Evolutionary conservation across 306 rosid genomes (phyloP).

Genomic region (Mimosa bimucronata): DNA sequence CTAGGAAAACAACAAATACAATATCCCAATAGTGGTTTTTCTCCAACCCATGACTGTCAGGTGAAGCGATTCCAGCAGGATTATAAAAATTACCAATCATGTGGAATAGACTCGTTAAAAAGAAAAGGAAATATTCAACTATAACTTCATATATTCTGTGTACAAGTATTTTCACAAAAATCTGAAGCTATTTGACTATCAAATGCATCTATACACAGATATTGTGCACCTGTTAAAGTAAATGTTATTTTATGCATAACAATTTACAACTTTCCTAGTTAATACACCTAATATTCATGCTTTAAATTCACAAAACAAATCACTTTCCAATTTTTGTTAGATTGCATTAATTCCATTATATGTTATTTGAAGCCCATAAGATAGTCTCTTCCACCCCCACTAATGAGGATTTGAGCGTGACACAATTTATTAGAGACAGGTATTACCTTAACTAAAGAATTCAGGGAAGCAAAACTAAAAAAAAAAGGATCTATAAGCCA

Average conservation of each 20-base stretch:
- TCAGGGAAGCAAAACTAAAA: not conserved
- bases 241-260: not conserved
- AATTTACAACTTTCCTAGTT: slow-evolving; percentile 5
- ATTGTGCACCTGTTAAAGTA: slow-evolving; percentile 19
- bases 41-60: slow-evolving; percentile 18
- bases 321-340: not conserved
- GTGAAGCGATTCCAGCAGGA: slow-evolving; percentile 7
- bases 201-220: slow-evolving; percentile 23
- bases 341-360: not conserved
- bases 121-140: not conserved
- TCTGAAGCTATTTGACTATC: slow-evolving; percentile 16
- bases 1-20: slow-evolving; percentile 29
- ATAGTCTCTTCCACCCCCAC: slow-evolving; percentile 13
- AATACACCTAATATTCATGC: slow-evolving; percentile 5
- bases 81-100: slow-evolving; percentile 17
- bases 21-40: slow-evolving; percentile 15
- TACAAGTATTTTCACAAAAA: slow-evolving; percentile 20
- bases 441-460: not conserved
- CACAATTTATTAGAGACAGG: not conserved
- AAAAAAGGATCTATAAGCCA: not conserved
- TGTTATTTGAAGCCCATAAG: not conserved
- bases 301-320: slow-evolving; percentile 12
- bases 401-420: not conserved
- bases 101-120: not conserved
- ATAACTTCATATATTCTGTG: not conserved